phyloP scores from a whole-genome alignment of 768 basidiomycete genomes.

The Macrocybe gigantea region DNA sequence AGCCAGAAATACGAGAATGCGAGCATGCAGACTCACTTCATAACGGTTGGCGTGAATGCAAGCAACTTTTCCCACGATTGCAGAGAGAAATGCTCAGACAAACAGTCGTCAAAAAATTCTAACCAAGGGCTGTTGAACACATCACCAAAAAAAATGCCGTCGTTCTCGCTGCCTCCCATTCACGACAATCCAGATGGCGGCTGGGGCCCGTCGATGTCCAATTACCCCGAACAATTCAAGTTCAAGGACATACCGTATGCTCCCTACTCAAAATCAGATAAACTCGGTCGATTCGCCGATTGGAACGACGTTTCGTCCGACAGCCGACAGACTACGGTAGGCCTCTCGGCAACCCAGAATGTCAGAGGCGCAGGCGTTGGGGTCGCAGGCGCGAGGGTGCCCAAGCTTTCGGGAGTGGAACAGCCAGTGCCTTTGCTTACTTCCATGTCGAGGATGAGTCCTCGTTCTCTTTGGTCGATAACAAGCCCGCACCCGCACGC shows the following conservation, averaged over 20 bases:
- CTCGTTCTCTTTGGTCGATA: conserved; percentile 93
- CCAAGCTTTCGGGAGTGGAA: conserved; percentile 86
- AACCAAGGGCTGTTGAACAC: conserved; percentile 8
- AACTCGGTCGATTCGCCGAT: conserved; percentile 95
- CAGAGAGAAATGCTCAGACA: not conserved
- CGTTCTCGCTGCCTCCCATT: conserved; percentile 82
- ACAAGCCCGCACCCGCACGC: conserved; percentile 65
- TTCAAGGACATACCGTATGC: conserved; percentile 99
- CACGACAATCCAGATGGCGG: conserved; percentile 91
- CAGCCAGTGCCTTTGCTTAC: conserved; percentile 90
- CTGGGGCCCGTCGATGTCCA: conserved; percentile 82
- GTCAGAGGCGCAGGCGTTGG: conserved; percentile 45
- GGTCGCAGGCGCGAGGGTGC: conserved; percentile 69
- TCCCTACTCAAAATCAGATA: conserved; percentile 98
- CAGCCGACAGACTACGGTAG: conserved; percentile 49
- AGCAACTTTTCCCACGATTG: conserved; percentile 30
- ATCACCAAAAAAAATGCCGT: conserved; percentile 45
- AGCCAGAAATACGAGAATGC: not conserved
- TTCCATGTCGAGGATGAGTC: conserved; percentile 99
- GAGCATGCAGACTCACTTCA: conserved; percentile 56
- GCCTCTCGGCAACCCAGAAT: conserved; percentile 39
- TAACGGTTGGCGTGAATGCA: conserved; percentile 27
- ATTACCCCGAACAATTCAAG: conserved; percentile 87
- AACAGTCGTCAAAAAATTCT: conserved; percentile 20
- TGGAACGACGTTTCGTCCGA: conserved; percentile 83